These are phyloP conservation scores for Fonsecaea pedrosoi DNA, from an alignment of 2,329 filamentous ascomycete genomes.

Conservation along the genomic window DNA sequence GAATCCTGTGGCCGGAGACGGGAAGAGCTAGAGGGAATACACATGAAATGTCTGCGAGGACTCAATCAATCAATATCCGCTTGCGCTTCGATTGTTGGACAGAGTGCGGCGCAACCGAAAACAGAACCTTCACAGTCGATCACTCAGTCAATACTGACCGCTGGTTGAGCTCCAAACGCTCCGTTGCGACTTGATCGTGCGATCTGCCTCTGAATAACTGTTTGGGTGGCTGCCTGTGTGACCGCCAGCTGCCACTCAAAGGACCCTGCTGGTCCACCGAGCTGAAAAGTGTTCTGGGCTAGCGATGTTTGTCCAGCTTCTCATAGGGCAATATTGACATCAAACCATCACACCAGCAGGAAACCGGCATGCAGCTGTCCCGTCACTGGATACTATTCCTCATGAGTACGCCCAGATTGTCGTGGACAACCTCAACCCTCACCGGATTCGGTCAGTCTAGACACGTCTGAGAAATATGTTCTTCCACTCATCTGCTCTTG, in stretches of 20 bases:
- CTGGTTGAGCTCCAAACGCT: not conserved
- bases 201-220: not conserved
- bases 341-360: not conserved
- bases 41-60: not conserved
- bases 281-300: conserved; percentile 13
- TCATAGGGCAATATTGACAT: conserved; percentile 12
- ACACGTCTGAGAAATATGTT: conserved; percentile 1
- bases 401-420: not conserved
- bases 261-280: not conserved
- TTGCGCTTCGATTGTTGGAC: not conserved
- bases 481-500: conserved; percentile 12
- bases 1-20: not conserved
- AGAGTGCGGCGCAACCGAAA: not conserved
- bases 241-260: not conserved
- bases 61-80: not conserved
- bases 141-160: not conserved
- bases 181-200: not conserved
- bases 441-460: not conserved
- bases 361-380: conserved; percentile 8
- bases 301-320: not conserved
- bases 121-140: not conserved
- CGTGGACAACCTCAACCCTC: not conserved
- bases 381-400: not conserved
- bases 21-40: not conserved
- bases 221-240: not conserved